Evolutionary conservation across 2,329 filamentous ascomycete species (phyloP), one percentile per base, ranked within the genome.

Genomic region (Ophiostoma tasmaniense): DNA sequence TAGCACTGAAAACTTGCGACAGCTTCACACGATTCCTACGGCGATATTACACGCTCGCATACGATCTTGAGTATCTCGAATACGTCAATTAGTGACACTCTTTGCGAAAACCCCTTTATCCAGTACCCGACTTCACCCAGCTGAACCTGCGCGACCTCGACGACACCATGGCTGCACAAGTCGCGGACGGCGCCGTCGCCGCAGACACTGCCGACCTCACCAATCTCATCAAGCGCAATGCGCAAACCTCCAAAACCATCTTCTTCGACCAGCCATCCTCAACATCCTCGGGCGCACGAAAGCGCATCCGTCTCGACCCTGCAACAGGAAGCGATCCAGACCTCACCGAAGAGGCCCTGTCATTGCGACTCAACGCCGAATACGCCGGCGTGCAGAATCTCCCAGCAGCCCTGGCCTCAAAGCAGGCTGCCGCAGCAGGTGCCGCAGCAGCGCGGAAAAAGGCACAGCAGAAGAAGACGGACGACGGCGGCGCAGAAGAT

Each of bases 341-440:
- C 69, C 75, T 79, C 59, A 77, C 77, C 67, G 76, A 78, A 71
- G 73, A 81, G 64, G 80, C 81, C 66, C 80, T 88, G 62, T 80
- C 84, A 37, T 78, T 83, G 68, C 86, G 89, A 65, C 87, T 91
- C 76, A 83, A 84, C 67, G 83, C 82, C 75, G 93, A 97, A 80
- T 97, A 97, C 78, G 85, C 88, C 74, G 82, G 89, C 75, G 89
- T 95, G 28, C 87, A 88, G 76, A 89, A 90, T 71, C 84, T 97
- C 2, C 93, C 93, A 6, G 86, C 89, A 28, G 87, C 87, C 1
- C 84, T 97, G 25, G 91, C 91, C 45, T 89, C 91, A 28, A 95
- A 93, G 77, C 90, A 93, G 78, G 89, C 90, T 17, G 86, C 82
- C 2, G 81, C 83, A 4, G 80, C 86, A n/a, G 84, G 83, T 10